Evolutionary conservation across 129 eudicot genomes (phyloP), one percentile per base, ranked within the genome.

Genomic region (Cynara cardunculus): DNA sequence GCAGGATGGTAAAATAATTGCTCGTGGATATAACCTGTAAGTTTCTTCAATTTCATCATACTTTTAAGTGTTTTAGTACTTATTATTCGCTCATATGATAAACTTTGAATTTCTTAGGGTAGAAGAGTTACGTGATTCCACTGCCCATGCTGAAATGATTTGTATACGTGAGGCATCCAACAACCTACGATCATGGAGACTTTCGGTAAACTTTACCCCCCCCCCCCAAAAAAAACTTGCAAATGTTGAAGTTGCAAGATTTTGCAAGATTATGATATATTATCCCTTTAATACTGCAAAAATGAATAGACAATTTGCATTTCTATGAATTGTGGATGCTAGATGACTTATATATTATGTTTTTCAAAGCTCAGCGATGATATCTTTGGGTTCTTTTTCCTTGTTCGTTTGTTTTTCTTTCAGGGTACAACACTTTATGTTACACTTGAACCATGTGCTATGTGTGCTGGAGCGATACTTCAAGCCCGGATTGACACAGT

Each of bases 381-480:
- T 16, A 16, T 53, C 1, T 53, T 53, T 53, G 53, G 2, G 13
- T 18, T 16, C 7, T 19, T 46, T 41, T 14, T 18, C 35, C 27
- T 66, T 66, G 59, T 65, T 25, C 2, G 28, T 74, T 77, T 35
- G 25, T 61, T 65, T 31, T 72, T 74, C 72, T 19, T 61, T 61
- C 85, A 95, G 99, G 99, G 88, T 22, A 89, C 94, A n/a, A 89
- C 97, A 26, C 93, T 95, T 27, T 95, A 95, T 73, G 93, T 95
- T 27, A 95, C 99, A 68, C 97, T 95, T 72, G 99, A 95, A 89
- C 99, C 99, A 69, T 95, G 99, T 73, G 93, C 99, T 5, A 92
- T 95, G 99, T 95, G 99, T 87, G 99, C 99, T 73, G 99, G 97
- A 87, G 99, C 97, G 25, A 95, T 95, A 76, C 93, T 92, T 82